Base-by-base conservation (phyloP, 2,329 filamentous ascomycete genomes). In the Aureobasidium pullulans region DNA sequence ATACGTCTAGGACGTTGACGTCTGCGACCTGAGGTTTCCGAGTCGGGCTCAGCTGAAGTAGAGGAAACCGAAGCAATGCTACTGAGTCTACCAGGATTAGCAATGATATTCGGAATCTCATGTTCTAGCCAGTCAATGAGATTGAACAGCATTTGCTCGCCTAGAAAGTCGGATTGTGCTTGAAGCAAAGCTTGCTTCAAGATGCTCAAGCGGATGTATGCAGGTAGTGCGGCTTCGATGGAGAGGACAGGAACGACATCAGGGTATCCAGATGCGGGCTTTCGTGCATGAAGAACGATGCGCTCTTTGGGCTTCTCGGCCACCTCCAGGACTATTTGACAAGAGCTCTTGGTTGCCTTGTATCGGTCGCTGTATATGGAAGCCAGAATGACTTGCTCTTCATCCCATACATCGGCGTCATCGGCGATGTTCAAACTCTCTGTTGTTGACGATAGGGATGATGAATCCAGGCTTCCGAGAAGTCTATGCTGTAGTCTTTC, bases 161-260 rank as follows among this genome's bases (percentile, higher is more conserved):
- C 93, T 13, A 86, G 75, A 32, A 96, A 80, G 31, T 85, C 84
- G 52, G 85, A 81, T 52, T 84, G 77, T 2, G 91, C 85, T 69
- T 93, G 85, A 4, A 82, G 78, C 5, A 96, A 76, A 1, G 87
- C 85, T 72, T 88, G 86, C 66, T 89, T 87, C 66, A 94, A 84
- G 39, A 96, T 86, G 68, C 91, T 96, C 10, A 99, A 79, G 62
- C 93, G 89, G 68, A 97, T 95, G 68, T 99, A 96, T 3, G 94
- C 90, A 19, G 94, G 94, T 11, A 97, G 80, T 10, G 83, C 75
- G 11, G 76, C 75, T 54, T 82, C 82, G 34, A 96, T 79, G 2
- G 86, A 84, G 37, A 96, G 76, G 9, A 95, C 81, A 1, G 86
- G 78, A 76, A 84, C 72, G 71, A 82, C 67, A 67, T 80, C 73